Evolutionary conservation across 371 early-diverging fungal genomes (phyloP).

Genomic region (Synchytrium microbalum): DNA sequence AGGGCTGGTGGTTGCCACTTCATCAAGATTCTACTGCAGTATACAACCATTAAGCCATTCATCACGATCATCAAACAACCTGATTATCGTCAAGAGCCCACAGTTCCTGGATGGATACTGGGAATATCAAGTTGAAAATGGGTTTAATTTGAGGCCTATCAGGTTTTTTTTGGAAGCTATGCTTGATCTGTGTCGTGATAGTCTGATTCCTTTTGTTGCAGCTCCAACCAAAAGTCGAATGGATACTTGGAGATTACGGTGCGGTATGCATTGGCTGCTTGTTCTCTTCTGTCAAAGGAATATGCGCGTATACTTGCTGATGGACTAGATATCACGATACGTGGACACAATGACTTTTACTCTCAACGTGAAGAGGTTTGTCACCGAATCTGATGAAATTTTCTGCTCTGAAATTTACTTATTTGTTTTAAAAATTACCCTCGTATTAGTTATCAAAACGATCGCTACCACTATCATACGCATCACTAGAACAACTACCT

Average conservation of each 20-base stretch:
- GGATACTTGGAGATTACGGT: slow-evolving; percentile 26
- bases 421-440: slow-evolving; percentile 8
- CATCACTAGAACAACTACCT: slow-evolving; percentile 52
- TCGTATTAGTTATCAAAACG: slow-evolving; percentile 50
- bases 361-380: slow-evolving; percentile 74
- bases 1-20: slow-evolving; percentile 78
- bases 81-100: slow-evolving; percentile 29
- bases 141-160: too few species aligned
- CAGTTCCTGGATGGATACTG: slow-evolving; percentile 38
- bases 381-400: too few species aligned
- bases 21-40: slow-evolving; percentile 66
- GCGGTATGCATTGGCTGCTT: slow-evolving; percentile 14
- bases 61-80: too few species aligned
- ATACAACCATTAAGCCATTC: background rate
- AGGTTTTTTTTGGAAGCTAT: too few species aligned
- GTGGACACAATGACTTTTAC: slow-evolving; percentile 92
- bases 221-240: slow-evolving; percentile 11
- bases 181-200: too few species aligned
- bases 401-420: too few species aligned
- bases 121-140: slow-evolving; percentile 20
- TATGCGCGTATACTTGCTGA: too few species aligned
- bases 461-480: slow-evolving; percentile 45
- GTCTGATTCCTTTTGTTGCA: too few species aligned
- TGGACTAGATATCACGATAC: slow-evolving; percentile 62
- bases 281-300: slow-evolving; percentile 7